phyloP scores from a whole-genome alignment of 2,329 filamentous ascomycete species.

The Penicillium sp. region DNA sequence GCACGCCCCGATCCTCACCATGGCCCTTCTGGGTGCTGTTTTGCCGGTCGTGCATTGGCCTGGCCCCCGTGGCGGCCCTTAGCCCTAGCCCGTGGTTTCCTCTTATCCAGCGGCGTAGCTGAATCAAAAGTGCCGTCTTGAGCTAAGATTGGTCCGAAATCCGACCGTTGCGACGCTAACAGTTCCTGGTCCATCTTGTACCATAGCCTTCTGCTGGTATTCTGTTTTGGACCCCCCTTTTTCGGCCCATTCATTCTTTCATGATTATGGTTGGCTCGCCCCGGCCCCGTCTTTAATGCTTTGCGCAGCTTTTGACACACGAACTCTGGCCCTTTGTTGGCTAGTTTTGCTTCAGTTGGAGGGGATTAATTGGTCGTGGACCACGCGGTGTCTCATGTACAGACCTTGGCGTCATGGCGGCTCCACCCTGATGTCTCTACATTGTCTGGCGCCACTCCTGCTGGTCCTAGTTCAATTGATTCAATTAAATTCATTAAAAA shows the following conservation, averaged over 20 bases:
- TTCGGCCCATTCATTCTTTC: not conserved
- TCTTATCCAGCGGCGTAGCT: not conserved
- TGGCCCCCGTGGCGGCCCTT: conserved; percentile 12
- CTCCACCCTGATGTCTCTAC: conserved; percentile 26
- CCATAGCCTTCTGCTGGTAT: not conserved
- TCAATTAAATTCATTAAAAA: conserved; percentile 14
- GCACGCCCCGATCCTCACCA: conserved; percentile 7
- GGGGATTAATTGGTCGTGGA: conserved; percentile 2
- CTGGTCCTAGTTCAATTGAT: conserved; percentile 10
- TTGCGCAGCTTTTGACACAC: not conserved
- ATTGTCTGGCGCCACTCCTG: conserved; percentile 18
- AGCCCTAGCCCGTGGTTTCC: conserved; percentile 1
- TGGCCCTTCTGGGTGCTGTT: not conserved
- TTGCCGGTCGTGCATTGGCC: conserved; percentile 3
- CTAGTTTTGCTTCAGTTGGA: not conserved
- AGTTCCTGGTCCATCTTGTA: not conserved
- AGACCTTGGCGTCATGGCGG: conserved; percentile 19
- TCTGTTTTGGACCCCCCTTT: not conserved
- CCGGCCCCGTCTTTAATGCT: not conserved
- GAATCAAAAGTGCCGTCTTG: not conserved
- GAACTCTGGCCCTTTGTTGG: not conserved
- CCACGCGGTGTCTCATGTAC: conserved; percentile 24
- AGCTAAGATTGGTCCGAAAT: conserved; percentile 3
- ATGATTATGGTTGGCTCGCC: not conserved
- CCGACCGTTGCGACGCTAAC: conserved; percentile 15